Evolutionary conservation across 371 early-diverging fungal species (phyloP).

Genomic region (Dipsacomyces acuminosporus): DNA sequence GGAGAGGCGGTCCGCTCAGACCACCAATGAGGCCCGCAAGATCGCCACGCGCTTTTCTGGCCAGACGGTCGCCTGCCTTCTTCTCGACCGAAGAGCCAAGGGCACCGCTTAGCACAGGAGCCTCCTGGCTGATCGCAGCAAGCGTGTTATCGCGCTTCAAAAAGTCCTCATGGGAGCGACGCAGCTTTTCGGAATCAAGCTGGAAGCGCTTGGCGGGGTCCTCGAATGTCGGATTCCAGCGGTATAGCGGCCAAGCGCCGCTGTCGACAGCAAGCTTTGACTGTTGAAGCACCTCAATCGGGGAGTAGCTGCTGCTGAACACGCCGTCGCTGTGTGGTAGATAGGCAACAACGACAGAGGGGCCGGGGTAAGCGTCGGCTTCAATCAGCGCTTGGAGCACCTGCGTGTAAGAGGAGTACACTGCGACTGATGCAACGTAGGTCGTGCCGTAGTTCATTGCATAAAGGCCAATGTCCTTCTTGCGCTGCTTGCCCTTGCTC

Average conservation of each 20-base stretch:
- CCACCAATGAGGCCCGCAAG: conserved; percentile 61
- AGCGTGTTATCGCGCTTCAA: conserved; percentile 78
- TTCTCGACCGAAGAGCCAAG: conserved; percentile 51
- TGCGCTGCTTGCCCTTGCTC: conserved; percentile 50
- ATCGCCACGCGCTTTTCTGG: conserved; percentile 60
- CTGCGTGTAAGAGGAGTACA: conserved; percentile 81
- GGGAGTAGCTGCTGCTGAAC: conserved; percentile 35
- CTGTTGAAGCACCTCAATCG: conserved; percentile 72
- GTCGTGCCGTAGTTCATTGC: conserved; percentile 87
- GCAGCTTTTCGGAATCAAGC: conserved; percentile 81
- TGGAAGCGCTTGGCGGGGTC: conserved; percentile 64
- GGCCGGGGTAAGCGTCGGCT: conserved; percentile 86
- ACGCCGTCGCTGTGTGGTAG: conserved; percentile 60
- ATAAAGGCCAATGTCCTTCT: conserved; percentile 92
- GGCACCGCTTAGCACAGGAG: conserved; percentile 57
- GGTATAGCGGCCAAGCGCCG: conserved; percentile 91
- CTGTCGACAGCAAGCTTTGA: conserved; percentile 85
- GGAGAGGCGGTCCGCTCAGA: conserved; percentile 71
- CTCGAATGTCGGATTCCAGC: conserved; percentile 78
- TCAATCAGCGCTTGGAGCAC: conserved; percentile 80
- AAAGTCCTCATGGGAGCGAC: conserved; percentile 73
- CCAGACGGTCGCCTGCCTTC: conserved; percentile 53
- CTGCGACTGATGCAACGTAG: conserved; percentile 86
- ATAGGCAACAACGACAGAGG: conserved; percentile 83
- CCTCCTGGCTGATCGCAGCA: conserved; percentile 60